phyloP scores from a whole-genome alignment of 1,284 basidiomycete genomes.

The Moesziomyces parantarcticus region DNA sequence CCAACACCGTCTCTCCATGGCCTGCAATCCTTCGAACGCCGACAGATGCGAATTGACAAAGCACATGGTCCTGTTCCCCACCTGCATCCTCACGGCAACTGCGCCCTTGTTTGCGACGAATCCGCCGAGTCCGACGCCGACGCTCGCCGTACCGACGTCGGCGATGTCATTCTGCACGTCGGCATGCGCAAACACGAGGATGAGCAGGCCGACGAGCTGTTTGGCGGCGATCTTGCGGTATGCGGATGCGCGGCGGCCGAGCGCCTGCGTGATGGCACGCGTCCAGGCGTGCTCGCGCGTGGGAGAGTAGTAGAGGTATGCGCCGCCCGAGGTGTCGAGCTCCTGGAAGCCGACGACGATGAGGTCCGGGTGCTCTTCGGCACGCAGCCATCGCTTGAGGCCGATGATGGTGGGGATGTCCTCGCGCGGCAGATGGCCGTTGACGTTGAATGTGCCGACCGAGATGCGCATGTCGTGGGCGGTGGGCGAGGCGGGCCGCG shows the following conservation, averaged over 20 bases:
- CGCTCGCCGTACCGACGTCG: constrained; percentile 33
- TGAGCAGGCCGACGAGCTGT: constrained; percentile 50
- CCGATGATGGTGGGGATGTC: constrained; percentile 25
- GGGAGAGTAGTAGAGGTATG: constrained; percentile 55
- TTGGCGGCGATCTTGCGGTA: constrained; percentile 46
- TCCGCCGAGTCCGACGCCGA: constrained; percentile 48
- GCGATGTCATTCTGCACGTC: constrained; percentile 12
- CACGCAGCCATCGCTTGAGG: constrained; percentile 41
- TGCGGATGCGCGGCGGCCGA: constrained; percentile 17
- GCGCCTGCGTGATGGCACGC: constrained; percentile 7
- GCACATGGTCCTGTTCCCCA: constrained; percentile 89
- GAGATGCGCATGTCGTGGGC: constrained; percentile 42
- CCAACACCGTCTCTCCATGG: constrained; percentile 52
- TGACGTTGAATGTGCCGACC: constrained; percentile 47
- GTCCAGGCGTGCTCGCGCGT: constrained; percentile 44
- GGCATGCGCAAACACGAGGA: constrained; percentile 32
- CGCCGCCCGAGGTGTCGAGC: constrained; percentile 40
- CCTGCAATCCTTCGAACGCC: constrained; percentile 70
- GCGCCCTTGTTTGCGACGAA: constrained; percentile 71
- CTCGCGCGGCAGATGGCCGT: constrained; percentile 17
- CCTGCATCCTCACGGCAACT: constrained; percentile 88
- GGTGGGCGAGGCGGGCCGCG: constrained; percentile 33
- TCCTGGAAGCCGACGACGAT: constrained; percentile 53
- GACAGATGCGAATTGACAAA: constrained; percentile 95
- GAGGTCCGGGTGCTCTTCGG: constrained; percentile 48